These are phyloP conservation scores for Ophiocordyceps sinensis DNA, from an alignment of 2,329 filamentous ascomycete species.

Conservation along the genomic window DNA sequence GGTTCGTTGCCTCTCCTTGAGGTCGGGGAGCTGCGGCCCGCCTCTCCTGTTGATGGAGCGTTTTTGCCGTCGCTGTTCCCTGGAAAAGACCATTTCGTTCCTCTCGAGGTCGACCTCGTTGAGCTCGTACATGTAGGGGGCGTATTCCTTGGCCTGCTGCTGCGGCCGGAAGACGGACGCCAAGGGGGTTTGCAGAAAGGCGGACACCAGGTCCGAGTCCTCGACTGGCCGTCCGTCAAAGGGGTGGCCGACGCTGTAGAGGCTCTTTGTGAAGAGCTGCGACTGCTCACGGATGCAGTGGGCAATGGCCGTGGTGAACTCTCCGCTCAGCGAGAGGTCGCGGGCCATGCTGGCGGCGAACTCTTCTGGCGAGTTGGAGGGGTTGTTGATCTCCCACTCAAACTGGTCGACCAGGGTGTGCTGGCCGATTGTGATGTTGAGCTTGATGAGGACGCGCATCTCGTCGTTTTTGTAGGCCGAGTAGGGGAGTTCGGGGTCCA, in stretches of 20 bases:
- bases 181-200: slow-evolving; percentile 76
- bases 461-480: slow-evolving; percentile 96
- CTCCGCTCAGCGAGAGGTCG: slow-evolving; percentile 81
- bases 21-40: slow-evolving; percentile 83
- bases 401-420: slow-evolving; percentile 94
- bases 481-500: slow-evolving; percentile 84
- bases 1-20: slow-evolving; percentile 87
- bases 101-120: slow-evolving; percentile 81
- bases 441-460: slow-evolving; percentile 89
- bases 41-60: slow-evolving; percentile 87
- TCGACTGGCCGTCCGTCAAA: slow-evolving; percentile 92
- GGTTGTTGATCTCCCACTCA: slow-evolving; percentile 98
- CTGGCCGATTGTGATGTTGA: slow-evolving; percentile 94
- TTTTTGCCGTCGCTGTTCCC: slow-evolving; percentile 90
- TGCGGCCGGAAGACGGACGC: slow-evolving; percentile 75
- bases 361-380: slow-evolving; percentile 83
- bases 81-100: slow-evolving; percentile 82
- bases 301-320: slow-evolving; percentile 94
- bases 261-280: slow-evolving; percentile 82
- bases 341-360: slow-evolving; percentile 82
- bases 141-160: slow-evolving; percentile 86
- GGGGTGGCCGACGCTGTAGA: slow-evolving; percentile 85
- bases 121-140: slow-evolving; percentile 86
- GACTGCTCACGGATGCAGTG: slow-evolving; percentile 95
- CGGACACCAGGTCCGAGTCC: slow-evolving; percentile 73